Evolutionary conservation across 495 filamentous ascomycete species (phyloP).

Genomic region (Xylaria scruposa): DNA sequence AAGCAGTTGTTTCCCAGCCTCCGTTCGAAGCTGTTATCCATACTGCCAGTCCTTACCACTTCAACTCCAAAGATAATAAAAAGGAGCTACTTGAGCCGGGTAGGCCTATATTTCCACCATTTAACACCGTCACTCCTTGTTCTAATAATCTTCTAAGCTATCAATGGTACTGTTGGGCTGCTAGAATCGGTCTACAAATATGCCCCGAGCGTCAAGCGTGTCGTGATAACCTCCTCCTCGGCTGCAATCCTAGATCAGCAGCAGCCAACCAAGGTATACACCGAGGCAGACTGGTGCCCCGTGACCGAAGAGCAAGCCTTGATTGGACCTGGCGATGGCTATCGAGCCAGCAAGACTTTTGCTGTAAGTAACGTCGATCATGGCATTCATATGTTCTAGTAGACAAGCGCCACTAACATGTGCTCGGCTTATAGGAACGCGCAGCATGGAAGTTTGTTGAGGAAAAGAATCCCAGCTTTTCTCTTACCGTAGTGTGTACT

Average conservation of each 20-base stretch:
- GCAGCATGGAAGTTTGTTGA: constrained; percentile 85
- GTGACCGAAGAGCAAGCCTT: constrained; percentile 46
- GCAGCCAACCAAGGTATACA: constrained; percentile 47
- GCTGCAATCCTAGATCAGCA: constrained; percentile 48
- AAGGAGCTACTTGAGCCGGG: not conserved
- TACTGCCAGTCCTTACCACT: constrained; percentile 53
- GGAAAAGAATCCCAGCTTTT: constrained; percentile 79
- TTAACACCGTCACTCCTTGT: not conserved
- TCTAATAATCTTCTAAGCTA: constrained; percentile 32
- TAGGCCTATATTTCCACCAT: not conserved
- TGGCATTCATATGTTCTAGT: not conserved
- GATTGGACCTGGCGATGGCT: constrained; percentile 36
- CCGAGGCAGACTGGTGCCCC: constrained; percentile 48
- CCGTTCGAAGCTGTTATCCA: constrained; percentile 51
- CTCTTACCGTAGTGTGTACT: constrained; percentile 62
- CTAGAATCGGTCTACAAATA: constrained; percentile 44
- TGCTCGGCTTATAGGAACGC: constrained; percentile 1
- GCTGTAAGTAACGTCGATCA: not conserved
- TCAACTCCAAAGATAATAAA: constrained; percentile 43
- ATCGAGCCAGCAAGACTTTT: constrained; percentile 43
- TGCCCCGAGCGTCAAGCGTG: constrained; percentile 46
- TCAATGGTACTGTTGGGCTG: constrained; percentile 51
- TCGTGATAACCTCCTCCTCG: constrained; percentile 55
- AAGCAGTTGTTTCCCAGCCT: constrained; percentile 38
- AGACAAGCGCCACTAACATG: not conserved